These are phyloP conservation scores for Calycina herbarum DNA, from an alignment of 2,329 filamentous ascomycete species.

Conservation along the genomic window DNA sequence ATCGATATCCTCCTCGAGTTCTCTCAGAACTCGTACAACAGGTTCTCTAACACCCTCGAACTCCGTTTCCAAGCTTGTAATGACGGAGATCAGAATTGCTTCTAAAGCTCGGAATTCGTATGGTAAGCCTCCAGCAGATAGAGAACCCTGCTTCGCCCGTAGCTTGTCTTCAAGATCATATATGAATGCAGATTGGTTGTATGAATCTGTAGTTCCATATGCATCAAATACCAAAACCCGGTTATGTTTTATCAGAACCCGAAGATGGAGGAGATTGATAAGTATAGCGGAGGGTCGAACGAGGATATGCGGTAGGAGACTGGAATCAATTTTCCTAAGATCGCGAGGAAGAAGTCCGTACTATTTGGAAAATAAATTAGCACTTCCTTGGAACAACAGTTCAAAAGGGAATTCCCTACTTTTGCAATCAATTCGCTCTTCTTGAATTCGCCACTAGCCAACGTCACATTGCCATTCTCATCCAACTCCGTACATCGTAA, in stretches of 20 bases:
- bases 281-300: slow-evolving; percentile 91
- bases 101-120: slow-evolving; percentile 97
- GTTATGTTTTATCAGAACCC: slow-evolving; percentile 92
- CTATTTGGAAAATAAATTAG: slow-evolving; percentile 45
- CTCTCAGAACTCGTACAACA: slow-evolving; percentile 82
- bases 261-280: slow-evolving; percentile 93
- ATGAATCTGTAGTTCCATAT: slow-evolving; percentile 90
- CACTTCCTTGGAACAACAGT: slow-evolving; percentile 9
- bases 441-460: slow-evolving; percentile 94
- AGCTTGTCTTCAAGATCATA: slow-evolving; percentile 94
- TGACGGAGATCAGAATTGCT: slow-evolving; percentile 91
- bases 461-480: slow-evolving; percentile 84
- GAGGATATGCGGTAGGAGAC: slow-evolving; percentile 90
- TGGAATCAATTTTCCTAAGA: slow-evolving; percentile 96
- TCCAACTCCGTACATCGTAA: slow-evolving; percentile 95
- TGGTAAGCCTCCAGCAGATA: slow-evolving; percentile 66
- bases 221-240: slow-evolving; percentile 94
- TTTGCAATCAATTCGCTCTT: slow-evolving; percentile 97
- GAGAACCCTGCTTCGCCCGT: slow-evolving; percentile 68
- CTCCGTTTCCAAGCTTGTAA: slow-evolving; percentile 86
- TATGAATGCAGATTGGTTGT: slow-evolving; percentile 96
- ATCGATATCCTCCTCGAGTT: slow-evolving; percentile 95
- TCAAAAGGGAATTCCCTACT: slow-evolving; percentile 47
- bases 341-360: slow-evolving; percentile 93
- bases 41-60: slow-evolving; percentile 93